phyloP scores from a whole-genome alignment of 75 land plant species.

The Ceratopteris richardii region DNA sequence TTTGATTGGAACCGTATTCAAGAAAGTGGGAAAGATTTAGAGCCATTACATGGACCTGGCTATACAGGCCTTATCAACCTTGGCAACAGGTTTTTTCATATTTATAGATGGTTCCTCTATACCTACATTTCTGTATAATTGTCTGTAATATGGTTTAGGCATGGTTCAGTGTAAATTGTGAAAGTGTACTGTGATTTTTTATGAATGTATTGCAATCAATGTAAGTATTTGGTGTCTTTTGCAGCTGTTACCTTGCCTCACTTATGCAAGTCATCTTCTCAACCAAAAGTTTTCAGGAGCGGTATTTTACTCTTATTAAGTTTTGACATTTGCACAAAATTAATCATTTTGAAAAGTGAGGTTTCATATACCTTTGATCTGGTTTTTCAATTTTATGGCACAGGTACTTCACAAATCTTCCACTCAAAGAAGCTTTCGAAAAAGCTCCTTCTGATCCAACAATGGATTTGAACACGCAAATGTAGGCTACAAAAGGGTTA shows the following conservation, averaged over 20 bases:
- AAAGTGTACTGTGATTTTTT: neutral
- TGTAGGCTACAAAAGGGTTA: constrained; percentile 39
- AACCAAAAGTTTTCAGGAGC: constrained; percentile 49
- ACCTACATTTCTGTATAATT: neutral
- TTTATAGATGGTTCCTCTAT: no score
- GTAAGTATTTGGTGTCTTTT: constrained; percentile 8
- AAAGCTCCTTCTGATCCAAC: constrained; percentile 98
- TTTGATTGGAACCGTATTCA: constrained; percentile 99
- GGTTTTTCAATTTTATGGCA: no score
- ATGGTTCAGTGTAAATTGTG: neutral
- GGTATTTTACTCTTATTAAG: constrained; percentile 42
- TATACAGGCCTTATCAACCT: constrained; percentile 96
- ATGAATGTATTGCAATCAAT: no score
- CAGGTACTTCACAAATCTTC: constrained; percentile 59
- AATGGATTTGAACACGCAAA: constrained; percentile 77
- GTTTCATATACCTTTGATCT: no score
- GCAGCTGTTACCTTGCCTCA: constrained; percentile 94
- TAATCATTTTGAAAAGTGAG: no score
- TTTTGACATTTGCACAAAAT: no score
- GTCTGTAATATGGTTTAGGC: neutral
- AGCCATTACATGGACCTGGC: constrained; percentile 93
- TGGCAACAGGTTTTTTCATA: constrained; percentile 94
- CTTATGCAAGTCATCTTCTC: constrained; percentile 91
- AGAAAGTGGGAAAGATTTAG: constrained; percentile 93
- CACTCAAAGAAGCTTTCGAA: constrained; percentile 60